These are phyloP conservation scores for Parmelia sp. DNA, from an alignment of 495 filamentous ascomycete genomes.

Conservation along the genomic window DNA sequence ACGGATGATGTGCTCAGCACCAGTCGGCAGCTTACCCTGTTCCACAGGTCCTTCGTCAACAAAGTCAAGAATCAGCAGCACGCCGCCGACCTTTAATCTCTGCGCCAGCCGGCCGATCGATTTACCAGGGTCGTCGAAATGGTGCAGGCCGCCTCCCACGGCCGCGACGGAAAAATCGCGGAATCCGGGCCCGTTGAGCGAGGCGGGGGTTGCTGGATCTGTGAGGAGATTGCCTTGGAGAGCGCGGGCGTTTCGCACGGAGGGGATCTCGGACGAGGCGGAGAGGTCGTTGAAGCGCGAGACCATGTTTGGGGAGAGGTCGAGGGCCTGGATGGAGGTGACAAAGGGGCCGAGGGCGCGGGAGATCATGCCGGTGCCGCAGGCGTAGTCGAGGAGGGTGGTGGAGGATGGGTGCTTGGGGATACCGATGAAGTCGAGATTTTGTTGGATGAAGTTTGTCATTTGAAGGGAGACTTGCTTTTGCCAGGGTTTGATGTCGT, in stretches of 20 bases:
- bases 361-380: constrained; percentile 58
- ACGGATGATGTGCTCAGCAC: constrained; percentile 41
- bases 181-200: constrained; percentile 43
- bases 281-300: constrained; percentile 48
- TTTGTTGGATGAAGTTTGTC: constrained; percentile 42
- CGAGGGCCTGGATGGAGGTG: constrained; percentile 55
- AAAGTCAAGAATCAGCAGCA: constrained; percentile 61
- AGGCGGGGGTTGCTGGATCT: constrained; percentile 32
- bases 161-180: constrained; percentile 57
- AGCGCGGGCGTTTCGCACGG: constrained; percentile 46
- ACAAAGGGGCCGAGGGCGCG: constrained; percentile 54
- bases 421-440: constrained; percentile 57
- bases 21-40: constrained; percentile 26
- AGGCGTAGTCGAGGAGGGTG: constrained; percentile 66
- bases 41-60: constrained; percentile 37
- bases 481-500: constrained; percentile 41
- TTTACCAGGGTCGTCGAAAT: constrained; percentile 57
- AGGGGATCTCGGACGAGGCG: constrained; percentile 27
- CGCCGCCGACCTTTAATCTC: constrained; percentile 56
- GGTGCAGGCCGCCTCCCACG: constrained; percentile 64
- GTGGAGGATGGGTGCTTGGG: constrained; percentile 45
- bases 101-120: constrained; percentile 51
- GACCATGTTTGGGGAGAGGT: constrained; percentile 64
- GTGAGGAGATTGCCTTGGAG: constrained; percentile 52
- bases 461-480: constrained; percentile 30